phyloP scores from a whole-genome alignment of 2,329 filamentous ascomycete species.

The Sclerotinia trifoliorum region DNA sequence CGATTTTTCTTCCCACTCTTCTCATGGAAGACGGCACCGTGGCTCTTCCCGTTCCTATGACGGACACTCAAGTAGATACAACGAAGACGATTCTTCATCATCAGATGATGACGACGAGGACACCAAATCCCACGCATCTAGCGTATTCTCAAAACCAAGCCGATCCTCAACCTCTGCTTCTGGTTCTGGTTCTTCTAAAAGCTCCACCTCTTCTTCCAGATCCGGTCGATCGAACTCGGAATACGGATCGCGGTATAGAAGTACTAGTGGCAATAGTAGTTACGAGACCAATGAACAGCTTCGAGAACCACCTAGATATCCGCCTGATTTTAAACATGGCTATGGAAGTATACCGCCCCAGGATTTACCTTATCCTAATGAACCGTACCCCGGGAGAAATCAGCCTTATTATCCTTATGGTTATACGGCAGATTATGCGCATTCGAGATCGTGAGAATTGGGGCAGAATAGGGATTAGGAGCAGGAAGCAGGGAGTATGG shows the following conservation, averaged over 20 bases:
- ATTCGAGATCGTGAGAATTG: background rate
- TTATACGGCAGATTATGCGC: background rate
- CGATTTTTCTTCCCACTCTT: background rate
- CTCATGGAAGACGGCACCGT: background rate
- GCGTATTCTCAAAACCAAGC: background rate
- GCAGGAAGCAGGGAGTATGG: background rate
- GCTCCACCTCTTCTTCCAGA: background rate
- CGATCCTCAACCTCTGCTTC: background rate
- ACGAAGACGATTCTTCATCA: background rate
- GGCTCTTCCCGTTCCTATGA: background rate
- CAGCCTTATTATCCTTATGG: background rate
- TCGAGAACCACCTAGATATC: background rate
- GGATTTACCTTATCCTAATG: background rate
- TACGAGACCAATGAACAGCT: background rate
- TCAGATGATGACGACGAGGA: background rate
- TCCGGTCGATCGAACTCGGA: background rate
- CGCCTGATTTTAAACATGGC: background rate
- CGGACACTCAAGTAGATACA: background rate
- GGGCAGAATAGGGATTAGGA: background rate
- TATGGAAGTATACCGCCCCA: background rate
- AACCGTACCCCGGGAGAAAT: background rate
- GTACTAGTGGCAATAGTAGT: background rate
- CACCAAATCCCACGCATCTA: background rate
- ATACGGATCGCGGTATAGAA: background rate
- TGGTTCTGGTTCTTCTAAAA: background rate